phyloP scores from a whole-genome alignment of 2,329 filamentous ascomycete genomes.

The Didymosphaeria variabile region DNA sequence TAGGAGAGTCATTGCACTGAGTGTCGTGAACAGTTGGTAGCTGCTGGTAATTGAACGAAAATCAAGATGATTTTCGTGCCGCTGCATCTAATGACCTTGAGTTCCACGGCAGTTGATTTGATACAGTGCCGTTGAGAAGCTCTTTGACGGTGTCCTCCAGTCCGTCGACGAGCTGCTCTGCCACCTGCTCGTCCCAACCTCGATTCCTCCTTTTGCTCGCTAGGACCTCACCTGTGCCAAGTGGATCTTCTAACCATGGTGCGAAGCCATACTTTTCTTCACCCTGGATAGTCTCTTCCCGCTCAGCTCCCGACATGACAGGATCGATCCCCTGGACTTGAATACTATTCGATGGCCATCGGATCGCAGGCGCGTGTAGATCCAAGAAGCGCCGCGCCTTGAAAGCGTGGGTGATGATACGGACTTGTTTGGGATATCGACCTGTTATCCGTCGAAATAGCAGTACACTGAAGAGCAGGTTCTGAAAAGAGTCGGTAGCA shows the following conservation, averaged over 20 bases:
- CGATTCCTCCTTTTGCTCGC: conserved; percentile 51
- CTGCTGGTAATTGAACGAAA: neutral
- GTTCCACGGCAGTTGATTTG: conserved; percentile 39
- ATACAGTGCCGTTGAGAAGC: conserved; percentile 34
- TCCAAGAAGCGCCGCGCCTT: conserved; percentile 56
- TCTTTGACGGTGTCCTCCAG: conserved; percentile 41
- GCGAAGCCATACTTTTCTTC: conserved; percentile 50
- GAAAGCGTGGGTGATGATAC: conserved; percentile 59
- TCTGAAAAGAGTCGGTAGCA: conserved; percentile 87
- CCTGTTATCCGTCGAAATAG: conserved; percentile 55
- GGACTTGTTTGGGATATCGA: conserved; percentile 52
- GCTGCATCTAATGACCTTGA: neutral
- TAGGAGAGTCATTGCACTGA: no score
- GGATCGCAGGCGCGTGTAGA: conserved; percentile 52
- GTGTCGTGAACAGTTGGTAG: neutral
- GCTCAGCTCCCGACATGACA: conserved; percentile 48
- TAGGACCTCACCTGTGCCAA: conserved; percentile 48
- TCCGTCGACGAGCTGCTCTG: conserved; percentile 29
- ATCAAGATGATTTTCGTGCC: no score
- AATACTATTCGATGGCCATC: conserved; percentile 53
- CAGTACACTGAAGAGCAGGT: conserved; percentile 79
- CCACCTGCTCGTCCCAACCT: conserved; percentile 47
- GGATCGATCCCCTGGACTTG: conserved; percentile 58
- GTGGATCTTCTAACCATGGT: conserved; percentile 51
- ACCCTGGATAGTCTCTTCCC: conserved; percentile 46